Percentiles rank a stretch among this genome's conserved stretches.
phyloP scores from a whole-genome alignment of 257 asterid species.

The Petunia secreta region DNA sequence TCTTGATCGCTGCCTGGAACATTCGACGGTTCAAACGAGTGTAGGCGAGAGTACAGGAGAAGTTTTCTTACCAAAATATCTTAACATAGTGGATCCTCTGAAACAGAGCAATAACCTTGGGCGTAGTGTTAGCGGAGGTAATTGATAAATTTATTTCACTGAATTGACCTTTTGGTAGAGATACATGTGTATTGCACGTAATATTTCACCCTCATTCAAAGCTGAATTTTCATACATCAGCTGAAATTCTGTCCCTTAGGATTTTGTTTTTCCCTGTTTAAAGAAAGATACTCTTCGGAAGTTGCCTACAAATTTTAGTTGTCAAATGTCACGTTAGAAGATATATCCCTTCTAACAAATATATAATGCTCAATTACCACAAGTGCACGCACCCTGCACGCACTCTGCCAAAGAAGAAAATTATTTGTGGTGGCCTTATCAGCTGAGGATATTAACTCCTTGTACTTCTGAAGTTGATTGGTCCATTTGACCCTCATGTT shows the following conservation, averaged over 20 bases:
- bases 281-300: not conserved
- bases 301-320: not conserved
- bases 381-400: not conserved
- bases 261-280: not conserved
- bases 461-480: not conserved
- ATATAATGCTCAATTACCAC: not conserved
- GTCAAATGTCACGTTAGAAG: not conserved
- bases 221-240: not conserved
- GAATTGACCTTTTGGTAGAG: not conserved
- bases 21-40: not conserved
- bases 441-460: not conserved
- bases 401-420: not conserved
- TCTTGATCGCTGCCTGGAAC: not conserved
- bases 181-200: not conserved
- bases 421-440: too few relatives aligned
- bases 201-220: too few relatives aligned
- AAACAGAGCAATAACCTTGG: slow-evolving; percentile 26
- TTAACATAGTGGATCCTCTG: slow-evolving; percentile 30
- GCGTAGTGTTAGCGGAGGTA: slow-evolving; percentile 24
- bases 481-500: not conserved
- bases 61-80: not conserved
- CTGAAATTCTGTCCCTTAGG: not conserved
- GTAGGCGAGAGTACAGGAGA: not conserved
- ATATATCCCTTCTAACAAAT: not conserved
- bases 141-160: not conserved